phyloP scores from a whole-genome alignment of 2,329 filamentous ascomycete genomes.

The Fusarium redolens region DNA sequence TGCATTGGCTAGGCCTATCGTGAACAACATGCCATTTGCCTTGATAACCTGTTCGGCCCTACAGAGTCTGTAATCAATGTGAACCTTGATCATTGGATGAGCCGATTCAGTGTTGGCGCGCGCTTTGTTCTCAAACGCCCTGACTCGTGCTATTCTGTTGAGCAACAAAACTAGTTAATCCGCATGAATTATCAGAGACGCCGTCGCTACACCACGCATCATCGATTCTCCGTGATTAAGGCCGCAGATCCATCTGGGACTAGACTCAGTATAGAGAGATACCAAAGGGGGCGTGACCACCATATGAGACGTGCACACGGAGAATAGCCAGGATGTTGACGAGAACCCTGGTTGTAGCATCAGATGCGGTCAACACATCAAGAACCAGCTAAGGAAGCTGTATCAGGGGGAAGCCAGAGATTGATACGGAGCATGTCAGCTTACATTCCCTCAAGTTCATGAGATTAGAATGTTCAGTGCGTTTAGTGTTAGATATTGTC shows the following conservation, averaged over 20 bases:
- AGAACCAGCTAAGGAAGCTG: background rate
- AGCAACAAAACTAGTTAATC: conserved; percentile 22
- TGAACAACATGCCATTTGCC: conserved; percentile 3
- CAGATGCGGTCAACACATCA: conserved; percentile 42
- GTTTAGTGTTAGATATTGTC: conserved; percentile 28
- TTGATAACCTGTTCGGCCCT: conserved; percentile 6
- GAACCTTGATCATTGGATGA: conserved; percentile 19
- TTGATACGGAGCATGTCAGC: conserved; percentile 27
- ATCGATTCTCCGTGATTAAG: conserved; percentile 33
- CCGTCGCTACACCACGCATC: conserved; percentile 12
- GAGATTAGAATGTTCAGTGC: conserved; percentile 17
- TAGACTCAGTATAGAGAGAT: conserved; percentile 9
- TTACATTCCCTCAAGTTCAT: conserved; percentile 3
- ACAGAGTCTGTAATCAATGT: conserved; percentile 13
- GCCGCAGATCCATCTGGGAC: conserved; percentile 38
- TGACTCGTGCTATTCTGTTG: conserved; percentile 34
- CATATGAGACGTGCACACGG: conserved; percentile 46
- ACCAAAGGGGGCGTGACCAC: conserved; percentile 22
- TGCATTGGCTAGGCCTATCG: background rate
- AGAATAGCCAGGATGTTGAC: conserved; percentile 39
- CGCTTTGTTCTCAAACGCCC: conserved; percentile 6
- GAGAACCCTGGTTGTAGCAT: conserved; percentile 31
- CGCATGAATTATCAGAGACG: conserved; percentile 21
- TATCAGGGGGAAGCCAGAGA: conserved; percentile 25
- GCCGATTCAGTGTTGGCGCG: conserved; percentile 20